Evolutionary conservation across 106 monocot species (phyloP).

Genomic region (Dioscorea zingiberensis): DNA sequence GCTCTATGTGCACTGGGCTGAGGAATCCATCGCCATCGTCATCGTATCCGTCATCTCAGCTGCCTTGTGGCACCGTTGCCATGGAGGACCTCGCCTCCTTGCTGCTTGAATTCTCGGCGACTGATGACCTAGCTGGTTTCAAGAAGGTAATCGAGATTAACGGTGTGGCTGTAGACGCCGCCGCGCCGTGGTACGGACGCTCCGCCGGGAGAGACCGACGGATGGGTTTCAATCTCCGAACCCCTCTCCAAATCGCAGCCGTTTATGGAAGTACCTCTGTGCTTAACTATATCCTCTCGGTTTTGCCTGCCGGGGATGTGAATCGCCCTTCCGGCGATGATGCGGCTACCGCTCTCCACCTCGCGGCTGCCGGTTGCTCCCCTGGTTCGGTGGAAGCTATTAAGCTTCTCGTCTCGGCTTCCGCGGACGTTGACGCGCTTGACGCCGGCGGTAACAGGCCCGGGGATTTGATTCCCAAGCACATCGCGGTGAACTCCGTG

Average conservation of each 20-base stretch:
- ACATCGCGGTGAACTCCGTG: neutral
- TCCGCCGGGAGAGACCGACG: slow-evolving; percentile 9
- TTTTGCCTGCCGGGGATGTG: slow-evolving; percentile 19
- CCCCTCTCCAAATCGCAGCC: slow-evolving; percentile 74
- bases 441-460: slow-evolving; percentile 35
- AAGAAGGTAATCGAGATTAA: slow-evolving; percentile 31
- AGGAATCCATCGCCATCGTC: too few relatives aligned
- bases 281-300: slow-evolving; percentile 40
- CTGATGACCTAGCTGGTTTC: slow-evolving; percentile 56
- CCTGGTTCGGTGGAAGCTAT: slow-evolving; percentile 9
- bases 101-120: slow-evolving; percentile 65
- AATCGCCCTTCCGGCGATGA: slow-evolving; percentile 35
- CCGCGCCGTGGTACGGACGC: slow-evolving; percentile 60
- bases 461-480: slow-evolving; percentile 34
- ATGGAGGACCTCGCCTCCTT: slow-evolving; percentile 4
- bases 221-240: slow-evolving; percentile 38
- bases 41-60: neutral
- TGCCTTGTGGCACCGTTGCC: neutral
- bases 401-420: slow-evolving; percentile 19
- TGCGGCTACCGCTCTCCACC: slow-evolving; percentile 62
- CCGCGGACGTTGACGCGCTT: slow-evolving; percentile 37
- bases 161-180: neutral
- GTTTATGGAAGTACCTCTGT: slow-evolving; percentile 65
- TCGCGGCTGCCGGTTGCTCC: slow-evolving; percentile 45
- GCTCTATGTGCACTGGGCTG: too few relatives aligned